Conservation (phyloP, 2,329 filamentous ascomycete genomes). For the Ophiostoma himal-ulmi region DNA sequence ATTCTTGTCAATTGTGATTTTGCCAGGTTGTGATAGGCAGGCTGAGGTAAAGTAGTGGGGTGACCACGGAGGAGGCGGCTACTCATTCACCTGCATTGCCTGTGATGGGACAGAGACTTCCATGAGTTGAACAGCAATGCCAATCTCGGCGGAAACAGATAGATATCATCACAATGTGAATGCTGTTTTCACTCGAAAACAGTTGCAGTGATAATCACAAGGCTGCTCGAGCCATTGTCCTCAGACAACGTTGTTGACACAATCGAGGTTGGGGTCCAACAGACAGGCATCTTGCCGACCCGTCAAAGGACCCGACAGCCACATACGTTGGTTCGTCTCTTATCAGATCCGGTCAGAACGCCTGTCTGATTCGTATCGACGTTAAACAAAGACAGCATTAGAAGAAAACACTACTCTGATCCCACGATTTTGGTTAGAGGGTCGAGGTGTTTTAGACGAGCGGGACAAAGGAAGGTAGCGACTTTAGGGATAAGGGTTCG, state of each 20-base stretch:
- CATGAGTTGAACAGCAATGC: neutral
- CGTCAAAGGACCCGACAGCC: neutral
- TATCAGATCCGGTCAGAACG: neutral
- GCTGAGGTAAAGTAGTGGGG: neutral
- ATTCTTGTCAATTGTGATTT: neutral
- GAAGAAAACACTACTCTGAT: neutral
- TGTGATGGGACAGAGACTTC: neutral
- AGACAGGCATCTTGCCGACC: neutral
- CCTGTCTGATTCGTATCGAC: neutral
- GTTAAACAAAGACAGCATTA: neutral
- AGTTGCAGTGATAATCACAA: neutral
- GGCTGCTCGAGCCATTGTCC: neutral
- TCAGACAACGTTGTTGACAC: neutral
- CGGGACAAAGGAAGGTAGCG: neutral
- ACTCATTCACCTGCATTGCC: neutral
- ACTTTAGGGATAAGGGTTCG: neutral
- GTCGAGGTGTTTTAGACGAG: neutral
- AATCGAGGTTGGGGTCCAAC: slow-evolving; percentile 4
- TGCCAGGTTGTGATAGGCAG: neutral
- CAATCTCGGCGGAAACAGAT: neutral
- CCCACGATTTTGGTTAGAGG: neutral
- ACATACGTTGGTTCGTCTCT: neutral
- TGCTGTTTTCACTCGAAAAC: neutral
- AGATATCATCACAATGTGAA: neutral
- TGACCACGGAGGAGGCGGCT: neutral